These are phyloP conservation scores for Suaeda aralocaspica DNA, from an alignment of 148 eudicot genomes.

Conservation along the genomic window DNA sequence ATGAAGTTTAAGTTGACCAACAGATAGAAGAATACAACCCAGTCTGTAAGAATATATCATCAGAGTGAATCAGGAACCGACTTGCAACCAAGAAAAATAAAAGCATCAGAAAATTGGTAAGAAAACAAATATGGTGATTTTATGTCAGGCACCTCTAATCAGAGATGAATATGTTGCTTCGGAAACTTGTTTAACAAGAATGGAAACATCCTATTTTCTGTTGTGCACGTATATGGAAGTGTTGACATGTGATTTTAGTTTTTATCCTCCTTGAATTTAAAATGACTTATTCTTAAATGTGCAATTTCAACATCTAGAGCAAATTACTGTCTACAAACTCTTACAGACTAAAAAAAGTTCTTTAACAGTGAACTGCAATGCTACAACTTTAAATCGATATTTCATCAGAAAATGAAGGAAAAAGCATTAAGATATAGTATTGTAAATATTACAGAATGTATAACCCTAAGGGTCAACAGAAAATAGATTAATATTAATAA, in stretches of 20 bases:
- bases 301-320: background rate
- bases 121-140: background rate
- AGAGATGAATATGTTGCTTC: background rate
- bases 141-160: background rate
- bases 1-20: slow-evolving; percentile 74
- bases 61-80: background rate
- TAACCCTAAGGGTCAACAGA: background rate
- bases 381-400: slow-evolving; percentile 2
- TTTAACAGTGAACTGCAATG: background rate
- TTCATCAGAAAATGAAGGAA: background rate
- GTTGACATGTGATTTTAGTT: background rate
- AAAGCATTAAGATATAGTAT: background rate
- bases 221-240: background rate
- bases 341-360: background rate
- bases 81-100: background rate
- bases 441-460: background rate
- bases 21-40: slow-evolving; percentile 75
- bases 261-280: background rate
- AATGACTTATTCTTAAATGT: background rate
- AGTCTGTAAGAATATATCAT: slow-evolving; percentile 32
- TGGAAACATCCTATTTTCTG: background rate
- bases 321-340: background rate
- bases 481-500: background rate
- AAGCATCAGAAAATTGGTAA: background rate
- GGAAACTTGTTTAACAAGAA: background rate